phyloP scores from a whole-genome alignment of 2,329 filamentous ascomycete genomes.

The Ceratocystis huliohia region DNA sequence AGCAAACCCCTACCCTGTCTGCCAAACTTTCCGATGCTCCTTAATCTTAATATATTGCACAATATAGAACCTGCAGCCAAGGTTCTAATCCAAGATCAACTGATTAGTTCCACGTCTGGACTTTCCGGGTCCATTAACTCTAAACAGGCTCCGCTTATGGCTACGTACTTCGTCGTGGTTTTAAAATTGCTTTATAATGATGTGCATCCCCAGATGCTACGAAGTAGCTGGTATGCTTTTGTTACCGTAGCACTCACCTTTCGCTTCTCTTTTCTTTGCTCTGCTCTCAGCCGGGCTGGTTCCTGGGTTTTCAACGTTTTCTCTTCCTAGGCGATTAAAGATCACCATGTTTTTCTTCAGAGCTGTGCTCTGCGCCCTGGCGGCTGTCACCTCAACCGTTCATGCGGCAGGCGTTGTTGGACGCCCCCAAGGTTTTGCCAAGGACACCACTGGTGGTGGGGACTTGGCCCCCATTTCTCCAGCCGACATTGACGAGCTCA shows the following conservation, averaged over 20 bases:
- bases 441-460: conserved; percentile 40
- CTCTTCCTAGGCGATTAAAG: background rate
- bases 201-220: background rate
- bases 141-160: too few species aligned
- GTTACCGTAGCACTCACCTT: background rate
- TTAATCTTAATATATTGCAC: background rate
- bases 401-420: conserved; percentile 26
- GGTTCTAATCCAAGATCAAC: too few species aligned
- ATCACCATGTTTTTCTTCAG: conserved; percentile 11
- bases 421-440: conserved; percentile 27
- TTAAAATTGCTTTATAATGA: background rate
- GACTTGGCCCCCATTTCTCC: conserved; percentile 34
- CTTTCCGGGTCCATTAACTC: too few species aligned
- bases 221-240: conserved; percentile 18
- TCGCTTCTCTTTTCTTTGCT: background rate
- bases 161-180: background rate
- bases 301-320: background rate
- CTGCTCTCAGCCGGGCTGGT: background rate
- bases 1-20: background rate
- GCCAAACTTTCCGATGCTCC: background rate
- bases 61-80: background rate
- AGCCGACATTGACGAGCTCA: conserved; percentile 33
- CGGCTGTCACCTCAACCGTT: conserved; percentile 22
- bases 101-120: too few species aligned
- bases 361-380: conserved; percentile 2